These are phyloP conservation scores for Venturia carpophila DNA, from an alignment of 2,329 filamentous ascomycete genomes.

Conservation along the genomic window DNA sequence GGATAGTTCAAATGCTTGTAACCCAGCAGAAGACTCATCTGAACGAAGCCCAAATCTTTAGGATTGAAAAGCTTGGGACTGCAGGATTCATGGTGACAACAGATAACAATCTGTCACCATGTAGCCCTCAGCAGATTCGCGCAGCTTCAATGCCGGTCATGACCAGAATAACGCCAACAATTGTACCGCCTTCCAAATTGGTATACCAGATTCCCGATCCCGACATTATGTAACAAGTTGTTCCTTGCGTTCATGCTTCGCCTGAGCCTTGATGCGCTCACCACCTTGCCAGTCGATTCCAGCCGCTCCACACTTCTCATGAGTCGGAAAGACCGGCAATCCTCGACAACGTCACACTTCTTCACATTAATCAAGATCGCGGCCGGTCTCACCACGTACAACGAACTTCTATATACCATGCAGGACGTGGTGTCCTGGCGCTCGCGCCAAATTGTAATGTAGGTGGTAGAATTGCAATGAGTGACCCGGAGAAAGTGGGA, in stretches of 20 bases:
- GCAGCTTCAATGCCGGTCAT: background rate
- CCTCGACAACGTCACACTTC: no score
- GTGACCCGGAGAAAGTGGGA: no score
- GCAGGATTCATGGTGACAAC: background rate
- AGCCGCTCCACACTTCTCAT: no score
- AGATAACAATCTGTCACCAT: background rate
- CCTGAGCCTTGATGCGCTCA: no score
- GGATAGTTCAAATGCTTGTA: background rate
- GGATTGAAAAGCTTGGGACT: background rate
- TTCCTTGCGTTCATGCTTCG: background rate
- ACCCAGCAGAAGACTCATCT: background rate
- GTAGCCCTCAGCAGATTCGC: background rate
- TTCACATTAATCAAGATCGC: background rate
- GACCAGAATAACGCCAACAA: background rate
- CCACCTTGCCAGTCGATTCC: no score
- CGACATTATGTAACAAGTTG: background rate
- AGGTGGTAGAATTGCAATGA: no score
- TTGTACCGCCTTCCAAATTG: background rate
- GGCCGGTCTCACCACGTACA: background rate
- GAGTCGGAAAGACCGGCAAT: no score
- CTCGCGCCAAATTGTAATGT: no score
- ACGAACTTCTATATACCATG: no score
- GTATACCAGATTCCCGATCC: background rate
- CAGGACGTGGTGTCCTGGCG: no score
- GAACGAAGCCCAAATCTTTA: background rate